These are phyloP conservation scores for Monosporascus sp. DNA, from an alignment of 2,329 filamentous ascomycete genomes.

Conservation along the genomic window DNA sequence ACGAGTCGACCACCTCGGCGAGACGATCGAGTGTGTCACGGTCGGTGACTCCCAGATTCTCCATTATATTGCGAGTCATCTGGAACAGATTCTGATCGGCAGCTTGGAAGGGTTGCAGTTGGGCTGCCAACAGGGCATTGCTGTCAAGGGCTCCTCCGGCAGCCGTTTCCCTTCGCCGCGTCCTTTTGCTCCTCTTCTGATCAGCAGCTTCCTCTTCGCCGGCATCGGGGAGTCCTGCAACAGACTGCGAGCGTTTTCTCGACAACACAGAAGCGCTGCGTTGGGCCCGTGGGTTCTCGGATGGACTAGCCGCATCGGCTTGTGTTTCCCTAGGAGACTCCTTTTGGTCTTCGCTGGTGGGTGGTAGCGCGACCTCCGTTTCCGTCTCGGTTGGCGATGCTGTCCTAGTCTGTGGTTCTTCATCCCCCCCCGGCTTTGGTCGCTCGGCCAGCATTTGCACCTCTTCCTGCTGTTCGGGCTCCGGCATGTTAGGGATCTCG, in stretches of 20 bases:
- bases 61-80: conserved; percentile 49
- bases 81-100: conserved; percentile 52
- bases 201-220: conserved; percentile 52
- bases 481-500: conserved; percentile 30
- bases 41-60: conserved; percentile 50
- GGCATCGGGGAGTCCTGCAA: conserved; percentile 51
- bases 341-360: conserved; percentile 29
- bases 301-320: conserved; percentile 22
- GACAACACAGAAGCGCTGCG: conserved; percentile 36
- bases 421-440: conserved; percentile 10
- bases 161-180: conserved; percentile 54
- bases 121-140: conserved; percentile 45
- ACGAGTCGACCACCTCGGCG: conserved; percentile 47
- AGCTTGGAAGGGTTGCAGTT: conserved; percentile 52
- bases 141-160: conserved; percentile 49
- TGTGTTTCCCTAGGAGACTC: conserved; percentile 31
- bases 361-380: conserved; percentile 6
- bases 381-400: conserved; percentile 2
- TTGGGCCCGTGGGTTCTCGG: conserved; percentile 29
- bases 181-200: conserved; percentile 61
- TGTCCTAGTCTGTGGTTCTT: conserved; percentile 3
- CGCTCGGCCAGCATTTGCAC: conserved; percentile 18
- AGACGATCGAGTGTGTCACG: conserved; percentile 39
- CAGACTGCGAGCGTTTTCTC: conserved; percentile 59
- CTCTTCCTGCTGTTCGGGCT: conserved; percentile 22